Percentiles rank a stretch among this genome's conserved stretches.
These are phyloP conservation scores for Claviceps monticola DNA, from an alignment of 2,329 filamentous ascomycete genomes.

Conservation along the genomic window DNA sequence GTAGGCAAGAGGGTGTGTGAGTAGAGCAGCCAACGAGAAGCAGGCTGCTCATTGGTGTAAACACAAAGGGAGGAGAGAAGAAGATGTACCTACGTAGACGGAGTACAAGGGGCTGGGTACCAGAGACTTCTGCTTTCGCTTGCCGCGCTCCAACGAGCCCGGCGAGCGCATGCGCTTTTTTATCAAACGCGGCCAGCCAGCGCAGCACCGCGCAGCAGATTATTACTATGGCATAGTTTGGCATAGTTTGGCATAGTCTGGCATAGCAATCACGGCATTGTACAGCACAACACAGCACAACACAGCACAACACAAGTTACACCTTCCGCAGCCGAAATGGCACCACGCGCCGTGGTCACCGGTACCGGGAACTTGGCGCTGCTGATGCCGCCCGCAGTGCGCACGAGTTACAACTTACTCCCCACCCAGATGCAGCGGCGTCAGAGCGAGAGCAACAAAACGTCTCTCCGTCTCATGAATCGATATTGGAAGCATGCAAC, in stretches of 20 bases:
- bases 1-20: slow-evolving; percentile 8
- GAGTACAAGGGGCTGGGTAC: not conserved
- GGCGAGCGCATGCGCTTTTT: not conserved
- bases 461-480: too few species aligned
- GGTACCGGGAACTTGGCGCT: too few species aligned
- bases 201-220: not conserved
- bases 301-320: not conserved
- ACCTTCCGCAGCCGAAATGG: too few species aligned
- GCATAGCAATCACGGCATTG: not conserved
- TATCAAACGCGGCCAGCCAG: not conserved
- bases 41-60: slow-evolving; percentile 3
- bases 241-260: too few species aligned
- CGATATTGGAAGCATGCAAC: too few species aligned
- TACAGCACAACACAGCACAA: not conserved
- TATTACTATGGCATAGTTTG: too few species aligned
- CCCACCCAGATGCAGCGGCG: too few species aligned
- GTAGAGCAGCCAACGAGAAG: slow-evolving; percentile 8
- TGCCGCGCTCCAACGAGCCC: not conserved
- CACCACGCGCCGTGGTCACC: not conserved
- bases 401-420: too few species aligned
- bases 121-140: not conserved
- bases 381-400: too few species aligned
- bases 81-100: not conserved
- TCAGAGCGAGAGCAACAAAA: too few species aligned
- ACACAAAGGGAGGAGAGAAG: slow-evolving; percentile 4